These are phyloP conservation scores for Lentinula lateritia DNA, from an alignment of 768 basidiomycete species.

Conservation along the genomic window DNA sequence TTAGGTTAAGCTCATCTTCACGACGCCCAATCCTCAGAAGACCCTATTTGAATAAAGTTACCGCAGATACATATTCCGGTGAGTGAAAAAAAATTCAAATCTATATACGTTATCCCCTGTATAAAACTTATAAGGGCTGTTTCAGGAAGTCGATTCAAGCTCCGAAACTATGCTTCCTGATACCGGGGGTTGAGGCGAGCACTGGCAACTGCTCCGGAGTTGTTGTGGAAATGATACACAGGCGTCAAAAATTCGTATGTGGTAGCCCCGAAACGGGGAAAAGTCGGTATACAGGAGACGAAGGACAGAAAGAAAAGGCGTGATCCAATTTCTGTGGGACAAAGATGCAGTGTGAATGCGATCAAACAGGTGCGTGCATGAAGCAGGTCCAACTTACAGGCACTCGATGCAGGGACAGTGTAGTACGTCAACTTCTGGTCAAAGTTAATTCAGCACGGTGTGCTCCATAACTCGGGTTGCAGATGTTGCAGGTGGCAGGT, in stretches of 20 bases:
- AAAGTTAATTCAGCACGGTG: neutral
- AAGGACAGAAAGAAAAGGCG: neutral
- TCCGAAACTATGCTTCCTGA: neutral
- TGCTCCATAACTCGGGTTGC: neutral
- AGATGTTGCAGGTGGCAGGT: neutral
- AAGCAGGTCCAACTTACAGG: neutral
- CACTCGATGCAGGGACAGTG: neutral
- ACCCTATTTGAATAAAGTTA: neutral
- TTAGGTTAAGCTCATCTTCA: neutral
- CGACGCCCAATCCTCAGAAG: neutral
- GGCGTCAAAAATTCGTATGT: neutral
- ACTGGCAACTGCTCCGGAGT: neutral
- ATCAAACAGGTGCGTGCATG: neutral
- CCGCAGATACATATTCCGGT: neutral
- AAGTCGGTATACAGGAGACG: neutral
- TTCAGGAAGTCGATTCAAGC: neutral
- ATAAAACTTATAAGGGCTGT: neutral
- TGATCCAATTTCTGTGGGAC: neutral
- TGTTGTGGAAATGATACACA: neutral
- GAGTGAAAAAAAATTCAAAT: neutral
- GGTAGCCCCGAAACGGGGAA: neutral
- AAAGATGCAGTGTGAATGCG: neutral
- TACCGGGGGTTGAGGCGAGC: neutral
- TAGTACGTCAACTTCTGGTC: constrained; percentile 1
- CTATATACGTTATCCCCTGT: neutral